Percentiles rank a stretch among this genome's conserved stretches.
Conservation (phyloP, 495 filamentous ascomycete genomes). For the Extremus antarcticus region DNA sequence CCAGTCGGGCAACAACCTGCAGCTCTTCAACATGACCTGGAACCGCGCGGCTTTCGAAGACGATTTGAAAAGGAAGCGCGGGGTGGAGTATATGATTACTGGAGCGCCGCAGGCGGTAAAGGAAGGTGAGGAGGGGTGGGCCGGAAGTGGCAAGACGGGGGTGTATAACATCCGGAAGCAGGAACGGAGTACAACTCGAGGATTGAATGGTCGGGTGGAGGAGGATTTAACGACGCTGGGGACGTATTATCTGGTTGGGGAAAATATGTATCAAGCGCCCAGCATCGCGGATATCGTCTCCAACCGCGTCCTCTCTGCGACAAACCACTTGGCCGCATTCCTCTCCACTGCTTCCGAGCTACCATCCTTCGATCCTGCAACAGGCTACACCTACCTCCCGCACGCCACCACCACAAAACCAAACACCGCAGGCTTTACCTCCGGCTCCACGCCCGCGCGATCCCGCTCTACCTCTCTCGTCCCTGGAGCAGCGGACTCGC, state of each 20-base stretch:
- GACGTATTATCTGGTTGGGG: slow-evolving; percentile 76
- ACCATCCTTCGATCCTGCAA: slow-evolving; percentile 59
- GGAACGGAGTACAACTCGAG: no score
- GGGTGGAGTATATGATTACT: slow-evolving; percentile 36
- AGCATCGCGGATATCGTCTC: slow-evolving; percentile 65
- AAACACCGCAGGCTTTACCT: background rate
- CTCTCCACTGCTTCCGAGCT: slow-evolving; percentile 51
- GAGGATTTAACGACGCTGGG: slow-evolving; percentile 61
- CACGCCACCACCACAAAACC: slow-evolving; percentile 22
- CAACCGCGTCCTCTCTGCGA: slow-evolving; percentile 54
- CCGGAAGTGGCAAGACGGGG: slow-evolving; percentile 40
- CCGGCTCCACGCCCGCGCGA: slow-evolving; percentile 22
- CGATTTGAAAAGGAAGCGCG: slow-evolving; percentile 64
- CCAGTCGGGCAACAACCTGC: slow-evolving; percentile 62
- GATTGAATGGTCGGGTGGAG: background rate
- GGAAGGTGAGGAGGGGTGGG: background rate
- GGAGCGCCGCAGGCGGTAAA: slow-evolving; percentile 40
- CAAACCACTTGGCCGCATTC: slow-evolving; percentile 48
- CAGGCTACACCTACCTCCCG: slow-evolving; percentile 63
- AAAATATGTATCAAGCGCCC: slow-evolving; percentile 84
- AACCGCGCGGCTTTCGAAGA: slow-evolving; percentile 73
- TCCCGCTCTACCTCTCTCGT: slow-evolving; percentile 14
- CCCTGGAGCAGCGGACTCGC: slow-evolving; percentile 5
- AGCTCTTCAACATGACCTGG: slow-evolving; percentile 45
- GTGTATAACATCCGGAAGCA: slow-evolving; percentile 94